These are phyloP conservation scores for Tremella fuciformis DNA, from an alignment of 768 basidiomycete genomes.

Conservation along the genomic window DNA sequence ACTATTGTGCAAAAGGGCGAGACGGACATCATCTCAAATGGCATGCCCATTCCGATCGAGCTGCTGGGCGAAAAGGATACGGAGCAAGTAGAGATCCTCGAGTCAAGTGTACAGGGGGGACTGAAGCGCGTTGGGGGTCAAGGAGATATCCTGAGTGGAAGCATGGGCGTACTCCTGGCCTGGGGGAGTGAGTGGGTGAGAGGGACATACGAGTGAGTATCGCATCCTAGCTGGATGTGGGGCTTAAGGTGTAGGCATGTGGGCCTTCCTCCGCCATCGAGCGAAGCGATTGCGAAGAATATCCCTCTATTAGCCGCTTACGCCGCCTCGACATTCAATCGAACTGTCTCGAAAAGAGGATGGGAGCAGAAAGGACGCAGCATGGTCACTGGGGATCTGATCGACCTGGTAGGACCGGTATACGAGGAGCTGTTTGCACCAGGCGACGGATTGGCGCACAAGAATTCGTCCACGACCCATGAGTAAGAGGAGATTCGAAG, in stretches of 20 bases:
- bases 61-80: constrained; percentile 56
- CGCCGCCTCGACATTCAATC: constrained; percentile 82
- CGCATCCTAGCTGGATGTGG: neutral
- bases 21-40: constrained; percentile 71
- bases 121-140: constrained; percentile 93
- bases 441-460: neutral
- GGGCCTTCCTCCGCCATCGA: constrained; percentile 44
- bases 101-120: constrained; percentile 71
- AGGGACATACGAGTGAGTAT: constrained; percentile 70
- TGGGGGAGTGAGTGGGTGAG: constrained; percentile 94
- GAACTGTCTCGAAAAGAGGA: constrained; percentile 72
- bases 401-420: constrained; percentile 60
- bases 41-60: constrained; percentile 38
- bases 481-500: no score
- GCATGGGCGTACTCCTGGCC: constrained; percentile 82
- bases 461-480: neutral
- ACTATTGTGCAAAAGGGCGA: constrained; percentile 87
- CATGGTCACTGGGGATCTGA: constrained; percentile 77
- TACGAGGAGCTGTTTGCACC: constrained; percentile 70
- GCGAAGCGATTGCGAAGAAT: constrained; percentile 48
- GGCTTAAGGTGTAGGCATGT: constrained; percentile 32
- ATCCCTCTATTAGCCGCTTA: constrained; percentile 81
- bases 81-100: constrained; percentile 59
- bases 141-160: constrained; percentile 87
- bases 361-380: constrained; percentile 74